Conservation (phyloP, 2,329 filamentous ascomycete species). For the Aspergillus costaricaensis region DNA sequence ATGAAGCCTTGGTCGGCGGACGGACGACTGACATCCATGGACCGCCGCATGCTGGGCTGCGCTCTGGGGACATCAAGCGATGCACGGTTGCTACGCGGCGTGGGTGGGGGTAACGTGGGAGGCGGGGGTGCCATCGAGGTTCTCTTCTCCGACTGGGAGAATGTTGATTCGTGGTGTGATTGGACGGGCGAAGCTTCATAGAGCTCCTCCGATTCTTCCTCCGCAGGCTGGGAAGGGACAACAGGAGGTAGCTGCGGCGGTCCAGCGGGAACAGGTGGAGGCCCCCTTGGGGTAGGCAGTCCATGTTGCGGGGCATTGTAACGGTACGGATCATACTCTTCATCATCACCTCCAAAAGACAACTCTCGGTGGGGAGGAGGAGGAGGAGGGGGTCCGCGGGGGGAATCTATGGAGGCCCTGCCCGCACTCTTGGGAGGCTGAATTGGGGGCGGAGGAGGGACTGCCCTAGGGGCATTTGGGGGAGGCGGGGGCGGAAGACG, state of each 20-base stretch:
- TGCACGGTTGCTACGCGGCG: slow-evolving; percentile 52
- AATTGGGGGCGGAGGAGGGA: slow-evolving; percentile 66
- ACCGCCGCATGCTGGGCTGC: slow-evolving; percentile 56
- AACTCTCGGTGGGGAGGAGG: slow-evolving; percentile 53
- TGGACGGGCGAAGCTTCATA: slow-evolving; percentile 47
- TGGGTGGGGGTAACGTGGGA: slow-evolving; percentile 42
- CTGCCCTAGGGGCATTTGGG: slow-evolving; percentile 61
- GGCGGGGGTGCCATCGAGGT: slow-evolving; percentile 52
- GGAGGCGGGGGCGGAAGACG: slow-evolving; percentile 53
- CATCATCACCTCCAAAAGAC: slow-evolving; percentile 54
- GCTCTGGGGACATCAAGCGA: slow-evolving; percentile 66
- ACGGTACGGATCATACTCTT: slow-evolving; percentile 54
- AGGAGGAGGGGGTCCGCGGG: slow-evolving; percentile 41
- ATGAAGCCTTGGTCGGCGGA: slow-evolving; percentile 80
- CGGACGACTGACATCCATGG: slow-evolving; percentile 74
- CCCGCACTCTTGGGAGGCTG: slow-evolving; percentile 55
- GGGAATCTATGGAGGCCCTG: slow-evolving; percentile 35
- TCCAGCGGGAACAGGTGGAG: slow-evolving; percentile 27
- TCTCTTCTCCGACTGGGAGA: slow-evolving; percentile 42
- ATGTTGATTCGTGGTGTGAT: slow-evolving; percentile 36
- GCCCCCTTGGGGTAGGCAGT: slow-evolving; percentile 29
- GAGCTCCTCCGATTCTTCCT: slow-evolving; percentile 48
- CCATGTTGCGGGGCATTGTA: slow-evolving; percentile 48
- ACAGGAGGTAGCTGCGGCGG: slow-evolving; percentile 22
- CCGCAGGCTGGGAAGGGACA: slow-evolving; percentile 30